These are phyloP conservation scores for Salvia splendens DNA, from an alignment of 257 asterid genomes.

Conservation along the genomic window DNA sequence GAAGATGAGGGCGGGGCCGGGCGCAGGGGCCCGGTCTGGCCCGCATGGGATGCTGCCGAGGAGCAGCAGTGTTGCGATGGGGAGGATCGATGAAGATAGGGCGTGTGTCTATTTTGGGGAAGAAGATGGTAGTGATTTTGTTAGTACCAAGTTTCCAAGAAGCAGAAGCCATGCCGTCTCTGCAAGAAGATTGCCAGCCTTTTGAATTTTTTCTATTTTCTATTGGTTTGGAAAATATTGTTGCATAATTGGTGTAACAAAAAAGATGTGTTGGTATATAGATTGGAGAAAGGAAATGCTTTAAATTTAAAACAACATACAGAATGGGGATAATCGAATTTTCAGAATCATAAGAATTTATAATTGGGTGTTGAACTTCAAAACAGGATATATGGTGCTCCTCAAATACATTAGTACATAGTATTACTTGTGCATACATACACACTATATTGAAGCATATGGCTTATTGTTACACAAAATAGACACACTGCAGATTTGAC, in stretches of 20 bases:
- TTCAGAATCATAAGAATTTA: no score
- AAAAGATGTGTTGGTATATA: not conserved
- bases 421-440: no score
- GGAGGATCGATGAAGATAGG: constrained; percentile 74
- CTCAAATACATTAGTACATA: no score
- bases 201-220: not conserved
- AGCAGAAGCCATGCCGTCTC: constrained; percentile 64
- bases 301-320: not conserved
- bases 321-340: no score
- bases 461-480: no score
- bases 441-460: no score
- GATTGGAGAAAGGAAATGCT: constrained; percentile 9
- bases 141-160: constrained; percentile 42
- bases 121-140: constrained; percentile 4
- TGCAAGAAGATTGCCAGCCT: constrained; percentile 29
- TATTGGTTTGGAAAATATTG: not conserved
- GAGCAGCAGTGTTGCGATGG: constrained; percentile 74
- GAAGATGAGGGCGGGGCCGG: constrained; percentile 1
- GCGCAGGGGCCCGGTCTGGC: not conserved
- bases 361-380: no score
- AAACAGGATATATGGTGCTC: no score
- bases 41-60: constrained; percentile 50
- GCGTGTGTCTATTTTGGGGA: constrained; percentile 52
- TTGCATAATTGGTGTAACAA: not conserved
- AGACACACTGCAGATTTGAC: no score